phyloP scores from a whole-genome alignment of 441 rosid species.

The Mallotus repandus region DNA sequence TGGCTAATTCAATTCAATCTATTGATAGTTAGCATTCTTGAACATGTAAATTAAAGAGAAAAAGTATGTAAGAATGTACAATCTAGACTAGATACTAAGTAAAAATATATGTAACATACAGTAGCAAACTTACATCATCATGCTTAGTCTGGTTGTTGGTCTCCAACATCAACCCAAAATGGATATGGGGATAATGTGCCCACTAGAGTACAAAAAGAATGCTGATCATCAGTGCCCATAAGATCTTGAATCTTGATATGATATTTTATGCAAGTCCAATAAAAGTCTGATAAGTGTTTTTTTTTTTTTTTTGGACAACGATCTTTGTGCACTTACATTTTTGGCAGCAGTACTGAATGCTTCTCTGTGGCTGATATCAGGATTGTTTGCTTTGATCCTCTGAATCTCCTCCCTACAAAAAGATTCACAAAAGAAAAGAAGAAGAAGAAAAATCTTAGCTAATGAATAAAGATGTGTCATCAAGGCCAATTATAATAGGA shows the following conservation, averaged over 20 bases:
- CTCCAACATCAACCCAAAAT: slow-evolving; percentile 86
- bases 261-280: background rate
- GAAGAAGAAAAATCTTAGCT: background rate
- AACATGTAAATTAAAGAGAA: no score
- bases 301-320: background rate
- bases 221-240: slow-evolving; percentile 12
- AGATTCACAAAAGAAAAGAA: background rate
- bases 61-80: no score
- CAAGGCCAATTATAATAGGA: background rate
- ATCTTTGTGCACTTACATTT: slow-evolving; percentile 52
- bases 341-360: slow-evolving; percentile 99
- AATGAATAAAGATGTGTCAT: slow-evolving; percentile 15
- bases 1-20: no score
- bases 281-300: background rate
- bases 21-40: no score
- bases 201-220: slow-evolving; percentile 42
- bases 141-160: slow-evolving; percentile 61
- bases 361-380: slow-evolving; percentile 94
- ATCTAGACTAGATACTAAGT: no score
- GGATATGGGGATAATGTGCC: slow-evolving; percentile 97
- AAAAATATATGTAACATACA: no score
- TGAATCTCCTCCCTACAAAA: slow-evolving; percentile 88
- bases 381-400: slow-evolving; percentile 91
- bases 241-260: slow-evolving; percentile 4
- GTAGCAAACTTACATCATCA: slow-evolving; percentile 47